phyloP scores from a whole-genome alignment of 768 basidiomycete genomes.

The Leccinum boreale region DNA sequence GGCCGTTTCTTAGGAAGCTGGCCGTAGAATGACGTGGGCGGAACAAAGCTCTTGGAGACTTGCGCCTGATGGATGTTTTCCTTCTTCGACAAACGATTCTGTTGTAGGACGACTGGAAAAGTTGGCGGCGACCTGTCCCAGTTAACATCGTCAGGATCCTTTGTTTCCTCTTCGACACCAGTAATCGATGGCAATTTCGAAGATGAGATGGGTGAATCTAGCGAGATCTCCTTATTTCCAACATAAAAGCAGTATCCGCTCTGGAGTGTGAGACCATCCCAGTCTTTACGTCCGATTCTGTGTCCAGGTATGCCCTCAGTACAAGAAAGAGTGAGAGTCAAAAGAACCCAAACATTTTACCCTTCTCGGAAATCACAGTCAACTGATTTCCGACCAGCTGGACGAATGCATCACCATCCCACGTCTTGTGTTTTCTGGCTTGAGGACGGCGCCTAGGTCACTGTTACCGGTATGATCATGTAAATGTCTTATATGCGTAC shows the following conservation, averaged over 20 bases:
- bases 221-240: conserved; percentile 58
- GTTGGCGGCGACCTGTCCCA: conserved; percentile 15
- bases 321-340: not conserved
- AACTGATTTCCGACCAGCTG: conserved; percentile 49
- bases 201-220: conserved; percentile 49
- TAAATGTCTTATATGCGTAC: conserved; percentile 33
- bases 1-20: conserved; percentile 30
- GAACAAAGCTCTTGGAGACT: conserved; percentile 36
- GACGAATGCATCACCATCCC: conserved; percentile 79
- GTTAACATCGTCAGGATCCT: conserved; percentile 19
- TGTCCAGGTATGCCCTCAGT: conserved; percentile 6
- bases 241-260: conserved; percentile 42
- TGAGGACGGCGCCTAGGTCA: conserved; percentile 64
- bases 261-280: conserved; percentile 52
- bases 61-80: conserved; percentile 19
- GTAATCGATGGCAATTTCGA: conserved; percentile 50
- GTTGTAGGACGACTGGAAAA: conserved; percentile 4
- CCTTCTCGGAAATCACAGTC: conserved; percentile 64
- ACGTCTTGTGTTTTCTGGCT: conserved; percentile 76
- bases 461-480: conserved; percentile 1
- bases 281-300: conserved; percentile 61
- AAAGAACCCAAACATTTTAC: conserved; percentile 51
- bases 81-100: conserved; percentile 10
- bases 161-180: conserved; percentile 29
- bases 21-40: conserved; percentile 64